Base-by-base conservation (phyloP, 2,329 filamentous ascomycete genomes). In the Bipolaris sorokiniana region DNA sequence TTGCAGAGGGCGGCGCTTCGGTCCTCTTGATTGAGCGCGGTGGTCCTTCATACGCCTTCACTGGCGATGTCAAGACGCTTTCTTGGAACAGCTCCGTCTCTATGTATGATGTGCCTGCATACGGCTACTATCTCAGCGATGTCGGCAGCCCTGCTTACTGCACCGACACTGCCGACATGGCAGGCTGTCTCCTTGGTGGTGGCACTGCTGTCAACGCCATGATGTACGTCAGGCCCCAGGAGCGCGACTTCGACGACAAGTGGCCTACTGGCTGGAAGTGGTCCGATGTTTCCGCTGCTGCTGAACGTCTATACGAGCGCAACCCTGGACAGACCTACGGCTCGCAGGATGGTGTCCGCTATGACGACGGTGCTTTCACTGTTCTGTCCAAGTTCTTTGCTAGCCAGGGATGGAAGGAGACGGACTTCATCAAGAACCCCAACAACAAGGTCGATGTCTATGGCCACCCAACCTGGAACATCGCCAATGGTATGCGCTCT, bases 251-350 rank as follows among this genome's bases (percentile, higher is more conserved):
- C 78, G 86, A 91, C 69, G 83, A 86, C 69, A 89, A 89, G 71
- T 92, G 90, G 79, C 89, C 89, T 1, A 62, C 77, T 2, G 89
- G 88, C 44, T 92, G 89, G 89, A 87, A 89, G 72, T 82, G 84
- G 42, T 70, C 77, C 11, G 88, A 91, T 65, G 83, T 91, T 69
- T 74, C 78, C 48, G 70, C 78, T 23, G 84, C 88, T 5, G 85
- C 87, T 7, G 76, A 83, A n/a, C 83, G 85, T 38, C 83, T 89
- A n/a, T 92, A 90, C 69, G 77, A 80, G 31, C 83, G 87, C n/a
- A 90, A 90, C 59, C 88, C 88, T 0, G 88, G 88, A 40, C 90
- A 88, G 0, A 84, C 83, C 33, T 77, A 80, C 48, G 88, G 89
- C 0, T 90, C 88, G 1, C 78, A 79, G 64, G 88, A 92, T 65